Conservation (phyloP, 129 eudicot species). For the Scalesia atractyloides region DNA sequence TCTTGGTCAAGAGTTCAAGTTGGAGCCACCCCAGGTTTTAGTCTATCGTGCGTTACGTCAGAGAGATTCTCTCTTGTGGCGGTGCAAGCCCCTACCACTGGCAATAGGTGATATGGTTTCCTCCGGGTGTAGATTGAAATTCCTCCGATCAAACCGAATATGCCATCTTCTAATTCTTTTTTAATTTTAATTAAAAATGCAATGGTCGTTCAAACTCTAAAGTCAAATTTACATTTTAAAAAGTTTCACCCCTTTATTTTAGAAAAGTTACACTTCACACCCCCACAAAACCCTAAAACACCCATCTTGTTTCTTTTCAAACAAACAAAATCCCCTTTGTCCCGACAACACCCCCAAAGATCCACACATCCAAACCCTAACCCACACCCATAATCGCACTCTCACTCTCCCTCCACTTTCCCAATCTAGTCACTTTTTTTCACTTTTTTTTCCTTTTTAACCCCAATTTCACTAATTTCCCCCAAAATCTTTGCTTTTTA, state of each 20-base stretch:
- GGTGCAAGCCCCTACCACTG: no score
- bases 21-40: no score
- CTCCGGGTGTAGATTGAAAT: no score
- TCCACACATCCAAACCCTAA: slow-evolving; percentile 29
- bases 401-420: slow-evolving; percentile 11
- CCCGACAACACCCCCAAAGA: slow-evolving; percentile 31
- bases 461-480: slow-evolving; percentile 7
- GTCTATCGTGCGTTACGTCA: no score
- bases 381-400: slow-evolving; percentile 23
- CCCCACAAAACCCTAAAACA: slow-evolving; percentile 1
- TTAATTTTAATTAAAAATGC: no score
- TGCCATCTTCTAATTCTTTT: no score
- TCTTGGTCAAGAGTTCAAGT: no score
- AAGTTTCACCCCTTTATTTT: not conserved
- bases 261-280: not conserved
- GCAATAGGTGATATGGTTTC: no score
- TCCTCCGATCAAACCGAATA: no score
- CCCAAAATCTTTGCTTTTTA: slow-evolving; percentile 14
- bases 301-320: slow-evolving; percentile 19
- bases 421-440: not conserved
- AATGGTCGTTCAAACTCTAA: not conserved
- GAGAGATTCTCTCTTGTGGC: no score
- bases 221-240: not conserved
- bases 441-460: not conserved
- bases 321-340: slow-evolving; percentile 21